Conservation (phyloP, 805 yeast species). For the Wickerhamomyces chaumierensis region DNA sequence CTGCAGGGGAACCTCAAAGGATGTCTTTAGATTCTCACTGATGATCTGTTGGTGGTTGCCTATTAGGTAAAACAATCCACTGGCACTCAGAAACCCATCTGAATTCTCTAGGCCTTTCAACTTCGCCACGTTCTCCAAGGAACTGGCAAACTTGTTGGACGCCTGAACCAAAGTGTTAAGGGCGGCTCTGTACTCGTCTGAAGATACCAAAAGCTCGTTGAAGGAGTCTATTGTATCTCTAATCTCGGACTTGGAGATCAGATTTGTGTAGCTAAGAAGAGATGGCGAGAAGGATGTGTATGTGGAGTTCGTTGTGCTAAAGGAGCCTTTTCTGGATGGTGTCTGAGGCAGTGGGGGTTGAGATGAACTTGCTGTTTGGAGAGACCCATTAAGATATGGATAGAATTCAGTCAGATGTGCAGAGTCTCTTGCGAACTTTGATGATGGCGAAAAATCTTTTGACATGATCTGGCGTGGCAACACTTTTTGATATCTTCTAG, state of each 20-base stretch:
- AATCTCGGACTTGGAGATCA: constrained; percentile 52
- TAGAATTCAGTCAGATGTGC: constrained; percentile 19
- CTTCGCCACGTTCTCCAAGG: constrained; percentile 54
- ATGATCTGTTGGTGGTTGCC: constrained; percentile 71
- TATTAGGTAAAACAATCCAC: constrained; percentile 66
- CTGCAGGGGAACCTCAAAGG: constrained; percentile 43
- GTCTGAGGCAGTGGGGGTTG: constrained; percentile 10
- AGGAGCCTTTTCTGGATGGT: constrained; percentile 11
- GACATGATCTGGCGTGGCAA: too few relatives aligned
- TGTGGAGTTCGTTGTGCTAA: constrained; percentile 11
- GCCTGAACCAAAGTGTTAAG: constrained; percentile 39
- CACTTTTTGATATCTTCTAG: too few relatives aligned
- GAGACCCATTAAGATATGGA: constrained; percentile 18
- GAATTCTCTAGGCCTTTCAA: constrained; percentile 54
- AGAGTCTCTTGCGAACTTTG: constrained; percentile 15
- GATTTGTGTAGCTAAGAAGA: constrained; percentile 45
- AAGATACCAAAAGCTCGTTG: constrained; percentile 33
- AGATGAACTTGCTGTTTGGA: constrained; percentile 18
- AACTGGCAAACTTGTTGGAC: constrained; percentile 60
- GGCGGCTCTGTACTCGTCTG: constrained; percentile 35
- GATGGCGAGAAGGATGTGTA: constrained; percentile 23
- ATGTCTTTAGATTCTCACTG: constrained; percentile 40
- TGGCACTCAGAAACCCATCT: constrained; percentile 58
- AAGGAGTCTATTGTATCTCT: constrained; percentile 36
- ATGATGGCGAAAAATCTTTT: constrained; percentile 6